These are phyloP conservation scores for Rhynchospora tenuis DNA, from an alignment of 176 grass and related monocot species.

Conservation along the genomic window DNA sequence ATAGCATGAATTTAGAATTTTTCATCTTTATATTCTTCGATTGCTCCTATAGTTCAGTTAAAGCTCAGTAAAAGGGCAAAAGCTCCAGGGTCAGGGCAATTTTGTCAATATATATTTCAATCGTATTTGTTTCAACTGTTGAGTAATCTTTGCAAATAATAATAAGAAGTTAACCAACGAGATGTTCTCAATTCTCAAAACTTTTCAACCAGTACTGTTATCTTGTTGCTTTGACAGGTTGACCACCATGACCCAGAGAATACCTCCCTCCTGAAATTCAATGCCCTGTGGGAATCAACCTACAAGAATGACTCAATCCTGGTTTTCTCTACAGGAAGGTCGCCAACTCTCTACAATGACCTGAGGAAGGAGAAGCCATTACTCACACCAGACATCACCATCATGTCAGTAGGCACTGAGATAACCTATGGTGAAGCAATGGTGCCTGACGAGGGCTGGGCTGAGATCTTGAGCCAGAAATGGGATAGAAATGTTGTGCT, in stretches of 20 bases:
- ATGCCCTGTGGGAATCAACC: slow-evolving; percentile 59
- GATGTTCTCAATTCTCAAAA: not conserved
- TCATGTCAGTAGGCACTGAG: slow-evolving; percentile 93
- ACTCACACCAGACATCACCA: slow-evolving; percentile 78
- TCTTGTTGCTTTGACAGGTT: slow-evolving; percentile 38
- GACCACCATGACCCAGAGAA: slow-evolving; percentile 71
- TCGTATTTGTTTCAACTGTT: not conserved
- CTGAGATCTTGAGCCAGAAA: slow-evolving; percentile 46
- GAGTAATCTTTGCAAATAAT: not conserved
- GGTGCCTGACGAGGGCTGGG: slow-evolving; percentile 77
- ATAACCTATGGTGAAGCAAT: slow-evolving; percentile 83
- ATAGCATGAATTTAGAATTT: not conserved
- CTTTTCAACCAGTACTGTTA: not conserved
- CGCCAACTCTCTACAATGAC: slow-evolving; percentile 59
- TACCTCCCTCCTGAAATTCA: slow-evolving; percentile 65
- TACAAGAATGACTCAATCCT: slow-evolving; percentile 68
- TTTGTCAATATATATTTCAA: not conserved
- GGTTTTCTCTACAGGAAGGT: slow-evolving; percentile 83
- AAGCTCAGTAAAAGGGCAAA: not conserved
- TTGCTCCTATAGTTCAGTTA: not conserved
- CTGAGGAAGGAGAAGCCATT: slow-evolving; percentile 74
- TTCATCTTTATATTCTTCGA: not conserved
- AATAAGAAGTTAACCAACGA: not conserved
- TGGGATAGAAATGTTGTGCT: slow-evolving; percentile 79
- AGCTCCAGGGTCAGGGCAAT: not conserved